Conservation (phyloP, 352 stramenopile species). For the Phytophthora fragariaefolia region DNA sequence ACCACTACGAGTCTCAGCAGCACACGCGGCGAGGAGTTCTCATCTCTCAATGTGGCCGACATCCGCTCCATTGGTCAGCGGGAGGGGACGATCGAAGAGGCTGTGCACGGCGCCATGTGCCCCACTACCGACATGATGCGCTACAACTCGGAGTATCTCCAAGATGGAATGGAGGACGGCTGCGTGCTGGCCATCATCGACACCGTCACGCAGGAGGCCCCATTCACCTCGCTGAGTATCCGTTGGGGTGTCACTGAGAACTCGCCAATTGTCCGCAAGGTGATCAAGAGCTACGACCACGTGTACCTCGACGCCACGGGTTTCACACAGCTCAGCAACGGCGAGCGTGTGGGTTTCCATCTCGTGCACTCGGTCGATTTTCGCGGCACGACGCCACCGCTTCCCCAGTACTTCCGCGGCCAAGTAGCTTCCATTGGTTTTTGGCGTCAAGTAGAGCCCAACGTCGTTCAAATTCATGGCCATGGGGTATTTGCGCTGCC, state of each 20-base stretch:
- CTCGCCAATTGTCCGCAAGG: conserved; percentile 19
- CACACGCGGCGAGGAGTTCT: conserved; percentile 10
- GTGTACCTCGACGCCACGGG: conserved; percentile 37
- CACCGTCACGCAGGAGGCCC: conserved; percentile 13
- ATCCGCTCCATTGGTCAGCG: conserved; percentile 13
- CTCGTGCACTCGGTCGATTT: conserved; percentile 37
- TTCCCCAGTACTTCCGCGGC: conserved; percentile 27
- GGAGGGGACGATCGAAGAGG: conserved; percentile 26
- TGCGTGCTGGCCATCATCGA: conserved; percentile 27
- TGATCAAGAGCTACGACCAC: conserved; percentile 34
- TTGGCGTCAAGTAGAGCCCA: conserved; percentile 29
- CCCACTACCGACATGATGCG: conserved; percentile 30
- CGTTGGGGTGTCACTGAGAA: conserved; percentile 25
- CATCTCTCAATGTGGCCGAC: conserved; percentile 23
- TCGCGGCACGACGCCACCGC: conserved; percentile 11
- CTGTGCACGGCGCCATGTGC: conserved; percentile 27
- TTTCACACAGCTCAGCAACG: conserved; percentile 16
- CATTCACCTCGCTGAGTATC: conserved; percentile 15
- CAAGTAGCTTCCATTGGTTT: conserved; percentile 35
- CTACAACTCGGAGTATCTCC: conserved; percentile 24
- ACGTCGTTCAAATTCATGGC: conserved; percentile 34
- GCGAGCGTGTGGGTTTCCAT: conserved; percentile 27
- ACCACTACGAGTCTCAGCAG: conserved; percentile 20
- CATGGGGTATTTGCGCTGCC: conserved; percentile 27
- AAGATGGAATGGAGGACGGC: conserved; percentile 26